Base-by-base conservation (phyloP, 345 rosid species). In the Kandelia obovata region DNA sequence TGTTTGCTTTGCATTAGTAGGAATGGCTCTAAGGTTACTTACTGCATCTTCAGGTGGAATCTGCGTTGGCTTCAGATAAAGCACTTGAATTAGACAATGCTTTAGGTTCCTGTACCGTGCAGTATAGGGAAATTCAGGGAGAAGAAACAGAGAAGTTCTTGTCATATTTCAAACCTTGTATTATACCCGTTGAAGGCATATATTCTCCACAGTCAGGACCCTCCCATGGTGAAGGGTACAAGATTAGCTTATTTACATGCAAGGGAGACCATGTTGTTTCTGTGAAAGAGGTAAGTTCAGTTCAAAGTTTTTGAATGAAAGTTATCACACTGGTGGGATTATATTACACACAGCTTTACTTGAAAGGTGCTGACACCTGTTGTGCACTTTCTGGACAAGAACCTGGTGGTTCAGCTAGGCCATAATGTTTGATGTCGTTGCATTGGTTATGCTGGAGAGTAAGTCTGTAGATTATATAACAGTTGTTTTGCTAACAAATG, bases 91-190 rank as follows among this genome's bases (percentile, higher is more conserved):
- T 90, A 69, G 98, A 92, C 81, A 79, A 83, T 62, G 90, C 87
- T 35, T 80, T 90, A 23, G 98, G 98, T 55, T 82, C 87, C 39
- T 85, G 98, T 70, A 67, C 95, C 0, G 98, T 92, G 63, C 98
- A 92, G 71, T 92, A 92, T 68, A 79, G 88, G 64, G 98, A 92
- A 84, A 87, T 89, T 78, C 91, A 90, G 80, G 96, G 96, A 78
- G 87, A 75, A 76, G 98, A 90, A 81, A 90, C 92, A 0, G 88
- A 79, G 78, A 88, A 80, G 71, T 88, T 92, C 73, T 80, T 90
- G 70, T 90, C 98, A 13, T 88, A 90, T 71, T 92, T 92, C 71
- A 90, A 82, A 73, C 98, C 96, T 57, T 92, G 98, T 76, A 82
- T 92, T 25, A 87, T 92, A 78, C 98, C 96, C 10, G 58, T 80